Evolutionary conservation across 2,329 filamentous ascomycete species (phyloP), one percentile per base, ranked within the genome.

Genomic region (Sphaceloma murrayae): DNA sequence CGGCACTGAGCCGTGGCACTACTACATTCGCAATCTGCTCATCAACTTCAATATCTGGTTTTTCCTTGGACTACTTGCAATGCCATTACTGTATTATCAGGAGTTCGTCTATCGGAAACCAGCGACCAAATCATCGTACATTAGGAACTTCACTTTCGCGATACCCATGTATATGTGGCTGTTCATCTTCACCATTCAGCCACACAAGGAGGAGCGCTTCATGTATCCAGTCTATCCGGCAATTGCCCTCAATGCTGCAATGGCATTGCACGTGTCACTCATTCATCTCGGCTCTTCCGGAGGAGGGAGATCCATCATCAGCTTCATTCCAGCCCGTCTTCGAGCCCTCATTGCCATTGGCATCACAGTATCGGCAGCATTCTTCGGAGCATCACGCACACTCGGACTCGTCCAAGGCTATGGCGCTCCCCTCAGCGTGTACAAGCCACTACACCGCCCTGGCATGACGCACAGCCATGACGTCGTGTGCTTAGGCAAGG

Each of bases 21-120:
- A 95, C 60, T 98, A 98, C 63, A 72, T 94, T 54, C 83, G 85
- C 54, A 98, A 98, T 56, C 67, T 98, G 32, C 67, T 82, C 11
- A 72, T 98, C 47, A 98, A 98, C 67, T 98, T 96, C 70, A 94
- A 96, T 59, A 64, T 94, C 34, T 96, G 88, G 86, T 88, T 95
- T 54, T 58, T 86, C 8, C 71, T 96, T 9, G 88, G 88, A 0
- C 62, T 94, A 34, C 59, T 76, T 4, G 77, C 83, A 1, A 66
- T 86, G 11, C 89, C 89, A 0, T 66, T 95, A 1, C 80, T 94
- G 51, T 53, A 84, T 0, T 52, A 87, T 0, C 85, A 93, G 54
- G 82, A 85, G 52, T 51, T 80, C 3, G 62, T 84, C 43, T 73
- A 77, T 5, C 66, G 72, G 2, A 78, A 76, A 30, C 64, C 71